Percentiles rank a stretch among this genome's conserved stretches.
Evolutionary conservation across 495 filamentous ascomycete genomes (phyloP).

Genomic region (Aspergillus diversus): DNA sequence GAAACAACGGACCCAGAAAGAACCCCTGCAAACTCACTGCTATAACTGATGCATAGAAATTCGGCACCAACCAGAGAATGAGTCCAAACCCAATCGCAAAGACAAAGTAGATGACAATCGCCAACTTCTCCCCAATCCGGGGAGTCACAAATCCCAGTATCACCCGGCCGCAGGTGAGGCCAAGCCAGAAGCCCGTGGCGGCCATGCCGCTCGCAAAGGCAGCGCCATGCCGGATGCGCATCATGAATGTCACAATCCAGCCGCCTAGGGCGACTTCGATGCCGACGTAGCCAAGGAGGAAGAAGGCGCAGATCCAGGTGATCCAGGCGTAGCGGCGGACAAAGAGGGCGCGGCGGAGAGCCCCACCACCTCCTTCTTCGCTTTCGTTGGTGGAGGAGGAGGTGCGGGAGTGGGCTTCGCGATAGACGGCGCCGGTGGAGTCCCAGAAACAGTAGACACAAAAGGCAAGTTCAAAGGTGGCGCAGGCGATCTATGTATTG

Average conservation of each 20-base stretch:
- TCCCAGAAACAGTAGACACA: constrained; percentile 20
- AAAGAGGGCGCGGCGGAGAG: constrained; percentile 60
- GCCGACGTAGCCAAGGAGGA: constrained; percentile 81
- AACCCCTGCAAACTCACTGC: constrained; percentile 66
- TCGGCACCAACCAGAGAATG: constrained; percentile 63
- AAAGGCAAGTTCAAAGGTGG: constrained; percentile 12
- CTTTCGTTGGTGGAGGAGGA: neutral
- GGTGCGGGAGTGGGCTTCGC: constrained; percentile 55
- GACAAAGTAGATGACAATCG: constrained; percentile 41
- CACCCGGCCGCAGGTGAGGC: constrained; percentile 63
- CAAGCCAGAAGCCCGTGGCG: constrained; percentile 69
- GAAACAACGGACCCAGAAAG: constrained; percentile 63
- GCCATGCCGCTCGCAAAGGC: constrained; percentile 64
- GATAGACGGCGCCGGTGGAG: constrained; percentile 16
- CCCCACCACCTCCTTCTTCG: constrained; percentile 31
- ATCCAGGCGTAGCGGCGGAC: constrained; percentile 51
- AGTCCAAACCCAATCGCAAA: constrained; percentile 48
- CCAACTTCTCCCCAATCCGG: constrained; percentile 60
- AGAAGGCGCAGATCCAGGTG: constrained; percentile 77
- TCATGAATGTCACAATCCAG: constrained; percentile 71
- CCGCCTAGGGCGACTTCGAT: constrained; percentile 82
- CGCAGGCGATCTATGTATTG: constrained; percentile 14
- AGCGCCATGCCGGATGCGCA: constrained; percentile 55
- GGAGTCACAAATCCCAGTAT: constrained; percentile 66
- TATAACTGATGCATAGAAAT: constrained; percentile 65